phyloP scores from a whole-genome alignment of 495 filamentous ascomycete species.

The Saxispiralis lemnorum region DNA sequence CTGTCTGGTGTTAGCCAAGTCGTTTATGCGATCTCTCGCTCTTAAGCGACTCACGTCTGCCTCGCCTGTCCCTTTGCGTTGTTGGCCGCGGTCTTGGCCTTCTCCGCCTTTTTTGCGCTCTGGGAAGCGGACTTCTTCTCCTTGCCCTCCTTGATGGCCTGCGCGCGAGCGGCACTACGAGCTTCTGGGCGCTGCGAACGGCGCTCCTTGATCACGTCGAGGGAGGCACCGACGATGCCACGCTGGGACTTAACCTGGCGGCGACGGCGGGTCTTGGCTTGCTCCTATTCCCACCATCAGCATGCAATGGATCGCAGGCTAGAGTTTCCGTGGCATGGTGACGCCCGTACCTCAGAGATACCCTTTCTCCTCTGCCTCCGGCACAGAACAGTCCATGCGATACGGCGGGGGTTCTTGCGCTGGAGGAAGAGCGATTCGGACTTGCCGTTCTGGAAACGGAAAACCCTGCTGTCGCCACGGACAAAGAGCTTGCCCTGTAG shows the following conservation, averaged over 20 bases:
- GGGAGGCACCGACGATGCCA: constrained; percentile 94
- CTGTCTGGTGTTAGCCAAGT: constrained; percentile 2
- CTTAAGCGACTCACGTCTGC: constrained; percentile 26
- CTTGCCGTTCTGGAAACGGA: constrained; percentile 99
- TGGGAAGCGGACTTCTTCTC: constrained; percentile 80
- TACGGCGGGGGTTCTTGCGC: constrained; percentile 99
- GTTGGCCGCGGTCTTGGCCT: constrained; percentile 76
- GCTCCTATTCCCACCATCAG: constrained; percentile 47
- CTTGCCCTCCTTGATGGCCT: constrained; percentile 90
- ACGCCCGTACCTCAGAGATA: constrained; percentile 85
- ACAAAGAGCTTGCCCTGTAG: constrained; percentile 93
- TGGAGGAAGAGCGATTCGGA: constrained; percentile 98
- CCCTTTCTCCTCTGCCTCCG: constrained; percentile 99
- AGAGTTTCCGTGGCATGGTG: background rate
- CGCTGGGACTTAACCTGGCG: constrained; percentile 96
- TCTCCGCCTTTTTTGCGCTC: constrained; percentile 94
- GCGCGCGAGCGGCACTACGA: constrained; percentile 72
- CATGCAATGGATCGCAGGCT: background rate
- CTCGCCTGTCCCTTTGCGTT: constrained; percentile 58
- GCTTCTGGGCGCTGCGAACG: constrained; percentile 83
- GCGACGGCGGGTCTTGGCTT: constrained; percentile 98
- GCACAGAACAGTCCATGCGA: constrained; percentile 96
- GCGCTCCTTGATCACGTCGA: constrained; percentile 99
- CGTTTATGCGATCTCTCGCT: background rate
- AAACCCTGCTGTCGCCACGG: constrained; percentile 99